Percentiles rank a stretch among this genome's conserved stretches.
phyloP scores from a whole-genome alignment of 768 basidiomycete genomes.

The Mycena galopus region DNA sequence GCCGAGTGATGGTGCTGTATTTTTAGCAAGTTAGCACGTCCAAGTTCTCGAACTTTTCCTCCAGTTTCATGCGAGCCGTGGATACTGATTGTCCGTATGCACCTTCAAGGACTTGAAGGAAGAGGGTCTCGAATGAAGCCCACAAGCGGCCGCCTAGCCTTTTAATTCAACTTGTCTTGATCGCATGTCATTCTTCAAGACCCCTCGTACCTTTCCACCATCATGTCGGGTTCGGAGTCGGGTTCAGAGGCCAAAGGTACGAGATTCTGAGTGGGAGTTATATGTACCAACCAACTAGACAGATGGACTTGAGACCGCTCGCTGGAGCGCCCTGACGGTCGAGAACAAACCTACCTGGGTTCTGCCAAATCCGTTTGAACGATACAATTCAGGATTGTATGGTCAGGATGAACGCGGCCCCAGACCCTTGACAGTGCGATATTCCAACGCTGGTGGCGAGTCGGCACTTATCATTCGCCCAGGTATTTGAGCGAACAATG shows the following conservation, averaged over 20 bases:
- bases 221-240: not conserved
- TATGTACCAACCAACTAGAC: not conserved
- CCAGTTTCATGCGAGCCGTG: no score
- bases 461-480: conserved; percentile 33
- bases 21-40: no score
- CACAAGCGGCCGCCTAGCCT: no score
- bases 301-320: not conserved
- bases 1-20: no score
- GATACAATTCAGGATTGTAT: not conserved
- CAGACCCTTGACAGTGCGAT: conserved; percentile 6
- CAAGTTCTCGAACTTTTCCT: no score
- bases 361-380: conserved; percentile 7
- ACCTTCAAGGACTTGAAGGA: no score
- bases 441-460: not conserved
- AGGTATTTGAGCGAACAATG: not conserved
- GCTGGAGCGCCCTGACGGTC: not conserved
- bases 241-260: not conserved
- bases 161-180: not conserved
- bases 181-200: not conserved
- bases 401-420: conserved; percentile 7
- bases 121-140: no score
- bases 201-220: not conserved
- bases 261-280: no score
- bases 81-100: no score
- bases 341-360: conserved; percentile 16